Conservation (phyloP, 2,329 filamentous ascomycete species). For the Teratosphaeria pseudoeucalypti region DNA sequence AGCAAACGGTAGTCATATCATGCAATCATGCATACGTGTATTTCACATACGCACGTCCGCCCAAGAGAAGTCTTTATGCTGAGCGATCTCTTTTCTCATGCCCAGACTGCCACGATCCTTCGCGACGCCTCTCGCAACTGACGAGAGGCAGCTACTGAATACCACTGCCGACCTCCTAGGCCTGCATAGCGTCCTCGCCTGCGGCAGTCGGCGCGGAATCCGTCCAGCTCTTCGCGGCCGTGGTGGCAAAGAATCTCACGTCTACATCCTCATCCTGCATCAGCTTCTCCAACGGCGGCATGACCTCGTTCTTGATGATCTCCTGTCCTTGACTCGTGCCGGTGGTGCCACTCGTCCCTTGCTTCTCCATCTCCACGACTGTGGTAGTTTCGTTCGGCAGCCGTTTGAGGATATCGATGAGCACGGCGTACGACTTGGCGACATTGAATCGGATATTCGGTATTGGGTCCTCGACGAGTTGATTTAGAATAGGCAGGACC, state of each 20-base stretch:
- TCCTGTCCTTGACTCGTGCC: slow-evolving; percentile 23
- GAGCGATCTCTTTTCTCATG: neutral
- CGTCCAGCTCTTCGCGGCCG: slow-evolving; percentile 53
- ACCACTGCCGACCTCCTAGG: neutral
- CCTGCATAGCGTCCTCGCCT: neutral
- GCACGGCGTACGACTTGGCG: slow-evolving; percentile 86
- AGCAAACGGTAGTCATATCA: neutral
- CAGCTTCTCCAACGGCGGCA: slow-evolving; percentile 86
- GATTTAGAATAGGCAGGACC: slow-evolving; percentile 91
- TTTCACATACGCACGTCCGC: neutral
- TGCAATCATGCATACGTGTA: neutral
- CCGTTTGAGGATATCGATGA: slow-evolving; percentile 85
- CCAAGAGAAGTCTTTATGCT: neutral
- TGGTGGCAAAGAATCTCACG: slow-evolving; percentile 94
- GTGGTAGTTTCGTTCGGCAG: slow-evolving; percentile 67
- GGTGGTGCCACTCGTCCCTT: slow-evolving; percentile 36
- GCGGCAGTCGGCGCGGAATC: slow-evolving; percentile 13
- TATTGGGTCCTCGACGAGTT: slow-evolving; percentile 86
- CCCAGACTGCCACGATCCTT: neutral
- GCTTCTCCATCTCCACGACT: slow-evolving; percentile 73
- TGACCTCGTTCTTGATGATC: slow-evolving; percentile 46
- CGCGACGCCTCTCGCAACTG: neutral
- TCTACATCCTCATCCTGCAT: slow-evolving; percentile 97
- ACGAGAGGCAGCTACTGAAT: neutral
- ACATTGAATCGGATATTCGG: slow-evolving; percentile 99